These are phyloP conservation scores for Pichia norvegensis DNA, from an alignment of 1,139 yeast genomes.

Conservation along the genomic window DNA sequence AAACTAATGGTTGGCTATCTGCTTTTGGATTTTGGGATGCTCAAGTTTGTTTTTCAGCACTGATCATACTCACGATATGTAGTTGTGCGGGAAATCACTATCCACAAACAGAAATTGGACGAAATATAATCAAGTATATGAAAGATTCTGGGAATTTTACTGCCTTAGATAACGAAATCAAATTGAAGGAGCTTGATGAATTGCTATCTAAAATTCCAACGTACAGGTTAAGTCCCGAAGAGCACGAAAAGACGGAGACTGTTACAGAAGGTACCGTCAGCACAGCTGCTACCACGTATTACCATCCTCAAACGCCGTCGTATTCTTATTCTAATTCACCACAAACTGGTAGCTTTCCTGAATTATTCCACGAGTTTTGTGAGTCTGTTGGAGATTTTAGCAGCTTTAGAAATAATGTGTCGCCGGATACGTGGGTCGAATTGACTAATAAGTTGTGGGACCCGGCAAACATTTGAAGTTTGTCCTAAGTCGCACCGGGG, in stretches of 20 bases:
- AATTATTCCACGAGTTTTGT: constrained; percentile 1
- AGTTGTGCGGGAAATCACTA: constrained; percentile 31
- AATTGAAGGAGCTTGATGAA: constrained; percentile 26
- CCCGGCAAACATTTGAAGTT: constrained; percentile 1
- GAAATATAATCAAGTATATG: constrained; percentile 33
- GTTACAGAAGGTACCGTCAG: neutral
- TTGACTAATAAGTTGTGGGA: constrained; percentile 12
- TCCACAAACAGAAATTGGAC: constrained; percentile 31
- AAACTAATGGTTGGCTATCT: constrained; percentile 33
- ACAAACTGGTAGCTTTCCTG: neutral
- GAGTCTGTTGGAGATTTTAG: constrained; percentile 10
- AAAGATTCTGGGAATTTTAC: constrained; percentile 37
- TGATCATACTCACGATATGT: constrained; percentile 30
- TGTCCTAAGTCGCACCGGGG: neutral
- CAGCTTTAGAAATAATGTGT: constrained; percentile 11
- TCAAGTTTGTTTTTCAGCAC: constrained; percentile 38
- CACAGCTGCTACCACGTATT: neutral
- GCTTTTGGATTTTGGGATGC: constrained; percentile 45
- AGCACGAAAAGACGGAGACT: neutral
- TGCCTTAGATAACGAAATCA: constrained; percentile 31
- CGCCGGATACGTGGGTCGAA: constrained; percentile 14
- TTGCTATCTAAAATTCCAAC: constrained; percentile 9
- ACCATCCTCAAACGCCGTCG: neutral
- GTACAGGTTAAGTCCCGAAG: neutral
- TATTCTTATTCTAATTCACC: neutral